Base-by-base conservation (phyloP, 2,329 filamentous ascomycete genomes). In the Pseudogymnoascus sp. region DNA sequence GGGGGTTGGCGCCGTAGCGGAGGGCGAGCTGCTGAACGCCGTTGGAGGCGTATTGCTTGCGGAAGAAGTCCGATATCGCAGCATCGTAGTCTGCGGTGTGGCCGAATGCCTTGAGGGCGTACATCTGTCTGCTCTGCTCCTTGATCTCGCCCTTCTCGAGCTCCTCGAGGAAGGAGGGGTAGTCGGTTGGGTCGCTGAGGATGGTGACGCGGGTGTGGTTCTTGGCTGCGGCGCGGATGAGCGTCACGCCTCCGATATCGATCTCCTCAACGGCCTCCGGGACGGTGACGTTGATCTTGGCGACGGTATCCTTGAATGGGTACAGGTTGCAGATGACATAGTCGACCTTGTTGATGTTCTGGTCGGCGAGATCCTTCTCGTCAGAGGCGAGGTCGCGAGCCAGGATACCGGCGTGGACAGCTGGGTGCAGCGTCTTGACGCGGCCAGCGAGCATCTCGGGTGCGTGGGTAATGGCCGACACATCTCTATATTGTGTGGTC, bases 241-340 rank as follows among this genome's bases (percentile, higher is more conserved):
- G 86, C 38, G 94, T 99, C 59, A 99, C 94, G 70, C 94, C 94
- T 67, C 92, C 94, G 73, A 99, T 97, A 77, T 99, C 94, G 71
- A 99, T 96, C 80, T 99, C 94, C 78, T 99, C 94, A 38, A 99
- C 93, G 59, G 94, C 94, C 78, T 99, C 93, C 59, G 90, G 86
- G 65, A 99, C 90, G 64, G 93, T 97, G 71, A 99, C 94, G 71
- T 96, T 96, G 79, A 95, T 86, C 82, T 97, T 96, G 70, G 91
- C 89, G 69, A 99, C 87, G 33, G 94, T 99, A 74, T 97, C 92
- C 80, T 97, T 97, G 86, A 99, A 99, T 11, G 94, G 94, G 77
- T 99, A 97, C 61, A 99, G 83, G 79, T 99, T 99, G 87, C 94
- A 97, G 73, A 99, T 88, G 69, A 96, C 91, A 70, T 88, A 96